phyloP scores from a whole-genome alignment of 257 asterid genomes.

The Fraxinus excelsior region DNA sequence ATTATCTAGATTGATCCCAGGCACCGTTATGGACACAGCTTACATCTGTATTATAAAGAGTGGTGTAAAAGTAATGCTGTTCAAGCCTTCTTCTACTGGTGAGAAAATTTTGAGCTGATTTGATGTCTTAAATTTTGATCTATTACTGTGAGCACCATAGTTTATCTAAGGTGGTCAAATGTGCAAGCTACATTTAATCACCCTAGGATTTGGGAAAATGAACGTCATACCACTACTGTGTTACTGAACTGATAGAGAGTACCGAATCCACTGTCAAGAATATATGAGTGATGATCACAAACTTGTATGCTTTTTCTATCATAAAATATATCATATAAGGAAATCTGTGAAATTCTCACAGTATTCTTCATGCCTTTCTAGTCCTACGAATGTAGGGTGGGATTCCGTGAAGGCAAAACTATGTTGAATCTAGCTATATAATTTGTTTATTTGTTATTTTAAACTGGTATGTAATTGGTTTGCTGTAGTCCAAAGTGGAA shows the following conservation, averaged over 20 bases:
- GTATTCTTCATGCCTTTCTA: conserved; percentile 4
- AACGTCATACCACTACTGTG: neutral
- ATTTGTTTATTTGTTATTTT: neutral
- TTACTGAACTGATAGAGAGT: conserved; percentile 15
- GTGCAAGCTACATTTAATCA: conserved; percentile 19
- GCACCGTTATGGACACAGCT: conserved; percentile 93
- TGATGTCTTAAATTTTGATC: conserved; percentile 7
- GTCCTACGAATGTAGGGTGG: neutral
- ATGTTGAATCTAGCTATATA: neutral
- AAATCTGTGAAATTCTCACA: neutral
- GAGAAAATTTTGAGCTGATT: conserved; percentile 26
- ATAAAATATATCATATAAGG: conserved; percentile 17
- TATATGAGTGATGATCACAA: neutral
- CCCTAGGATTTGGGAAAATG: conserved; percentile 11
- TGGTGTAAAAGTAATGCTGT: conserved; percentile 83
- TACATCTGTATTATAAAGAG: conserved; percentile 73
- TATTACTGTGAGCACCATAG: neutral
- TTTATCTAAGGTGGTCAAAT: conserved; percentile 25
- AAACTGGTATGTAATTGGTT: neutral
- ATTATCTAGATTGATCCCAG: conserved; percentile 79
- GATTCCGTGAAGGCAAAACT: conserved; percentile 20
- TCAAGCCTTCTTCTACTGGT: conserved; percentile 96
- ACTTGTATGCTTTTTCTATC: neutral
- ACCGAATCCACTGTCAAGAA: neutral
- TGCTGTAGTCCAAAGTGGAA: conserved; percentile 21